A percentile compares a stretch with the other conserved stretches of the same genome.
phyloP scores from a whole-genome alignment of 1,284 basidiomycete genomes.

The Psilocybe mexicana region DNA sequence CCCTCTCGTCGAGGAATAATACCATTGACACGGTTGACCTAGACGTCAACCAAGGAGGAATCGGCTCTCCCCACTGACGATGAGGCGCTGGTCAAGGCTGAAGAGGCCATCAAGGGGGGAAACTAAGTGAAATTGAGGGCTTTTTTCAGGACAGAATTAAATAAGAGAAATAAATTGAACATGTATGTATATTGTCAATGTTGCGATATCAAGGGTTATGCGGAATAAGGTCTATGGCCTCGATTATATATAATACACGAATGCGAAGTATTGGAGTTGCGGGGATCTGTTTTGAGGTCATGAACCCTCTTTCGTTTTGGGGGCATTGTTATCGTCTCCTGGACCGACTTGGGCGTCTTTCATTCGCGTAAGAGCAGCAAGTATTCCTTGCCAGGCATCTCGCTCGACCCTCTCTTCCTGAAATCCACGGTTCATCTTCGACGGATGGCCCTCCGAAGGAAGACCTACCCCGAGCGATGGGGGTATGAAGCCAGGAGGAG shows the following conservation, averaged over 20 bases:
- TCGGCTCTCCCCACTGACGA: slow-evolving; percentile 45
- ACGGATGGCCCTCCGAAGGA: slow-evolving; percentile 44
- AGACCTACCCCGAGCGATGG: slow-evolving; percentile 76
- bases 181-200: background rate
- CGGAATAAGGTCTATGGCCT: too few relatives aligned
- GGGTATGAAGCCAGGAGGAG: slow-evolving; percentile 68
- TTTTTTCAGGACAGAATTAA: background rate
- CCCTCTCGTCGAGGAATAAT: background rate
- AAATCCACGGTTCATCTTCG: slow-evolving; percentile 55
- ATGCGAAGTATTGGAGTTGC: background rate
- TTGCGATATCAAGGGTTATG: background rate
- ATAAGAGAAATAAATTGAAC: background rate
- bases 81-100: slow-evolving; percentile 58
- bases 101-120: slow-evolving; percentile 52
- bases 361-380: slow-evolving; percentile 63
- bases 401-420: slow-evolving; percentile 76
- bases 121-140: background rate
- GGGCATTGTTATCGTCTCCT: slow-evolving; percentile 14
- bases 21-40: slow-evolving; percentile 1
- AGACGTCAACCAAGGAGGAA: slow-evolving; percentile 53
- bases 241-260: too few relatives aligned
- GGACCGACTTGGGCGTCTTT: slow-evolving; percentile 42
- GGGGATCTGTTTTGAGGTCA: background rate
- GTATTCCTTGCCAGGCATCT: slow-evolving; percentile 75
- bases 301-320: background rate